Evolutionary conservation across 2,329 filamentous ascomycete species (phyloP).

Genomic region (Chaetothyriales sp.): DNA sequence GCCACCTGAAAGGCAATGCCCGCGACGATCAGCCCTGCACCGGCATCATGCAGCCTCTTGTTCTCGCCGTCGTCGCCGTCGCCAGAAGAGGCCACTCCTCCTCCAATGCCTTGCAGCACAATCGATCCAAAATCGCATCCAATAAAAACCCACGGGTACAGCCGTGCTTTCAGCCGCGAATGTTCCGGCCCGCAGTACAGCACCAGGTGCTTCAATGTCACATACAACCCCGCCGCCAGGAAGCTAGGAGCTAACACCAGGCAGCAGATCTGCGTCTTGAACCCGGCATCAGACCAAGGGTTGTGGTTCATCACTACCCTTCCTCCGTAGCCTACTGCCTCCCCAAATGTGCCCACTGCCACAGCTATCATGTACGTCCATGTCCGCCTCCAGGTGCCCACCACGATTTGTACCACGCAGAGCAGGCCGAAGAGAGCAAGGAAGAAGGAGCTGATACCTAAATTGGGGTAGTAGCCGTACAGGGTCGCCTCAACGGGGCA

Average conservation of each 20-base stretch:
- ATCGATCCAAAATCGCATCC: slow-evolving; percentile 44
- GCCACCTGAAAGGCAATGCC: slow-evolving; percentile 46
- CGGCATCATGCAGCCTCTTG: slow-evolving; percentile 28
- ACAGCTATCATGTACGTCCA: slow-evolving; percentile 42
- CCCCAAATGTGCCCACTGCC: slow-evolving; percentile 36
- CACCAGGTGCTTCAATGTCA: slow-evolving; percentile 45
- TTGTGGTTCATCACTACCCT: slow-evolving; percentile 42
- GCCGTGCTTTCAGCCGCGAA: slow-evolving; percentile 34
- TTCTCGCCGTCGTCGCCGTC: slow-evolving; percentile 19
- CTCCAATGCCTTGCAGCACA: slow-evolving; percentile 44
- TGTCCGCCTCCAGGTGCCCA: slow-evolving; percentile 40
- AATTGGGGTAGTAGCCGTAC: slow-evolving; percentile 41
- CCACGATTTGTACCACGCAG: slow-evolving; percentile 33
- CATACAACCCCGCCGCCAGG: slow-evolving; percentile 41
- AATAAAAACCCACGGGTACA: slow-evolving; percentile 49
- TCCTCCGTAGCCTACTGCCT: slow-evolving; percentile 44
- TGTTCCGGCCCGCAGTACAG: slow-evolving; percentile 39
- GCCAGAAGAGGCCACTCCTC: slow-evolving; percentile 39
- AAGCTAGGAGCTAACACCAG: slow-evolving; percentile 46
- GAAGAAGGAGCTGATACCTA: slow-evolving; percentile 42
- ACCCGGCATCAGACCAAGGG: slow-evolving; percentile 40
- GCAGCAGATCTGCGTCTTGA: slow-evolving; percentile 38
- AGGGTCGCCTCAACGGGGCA: slow-evolving; percentile 36
- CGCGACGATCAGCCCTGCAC: slow-evolving; percentile 44
- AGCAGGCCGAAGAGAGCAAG: slow-evolving; percentile 39